phyloP scores from a whole-genome alignment of 805 yeast genomes.

The Yarrowia alimentaria region DNA sequence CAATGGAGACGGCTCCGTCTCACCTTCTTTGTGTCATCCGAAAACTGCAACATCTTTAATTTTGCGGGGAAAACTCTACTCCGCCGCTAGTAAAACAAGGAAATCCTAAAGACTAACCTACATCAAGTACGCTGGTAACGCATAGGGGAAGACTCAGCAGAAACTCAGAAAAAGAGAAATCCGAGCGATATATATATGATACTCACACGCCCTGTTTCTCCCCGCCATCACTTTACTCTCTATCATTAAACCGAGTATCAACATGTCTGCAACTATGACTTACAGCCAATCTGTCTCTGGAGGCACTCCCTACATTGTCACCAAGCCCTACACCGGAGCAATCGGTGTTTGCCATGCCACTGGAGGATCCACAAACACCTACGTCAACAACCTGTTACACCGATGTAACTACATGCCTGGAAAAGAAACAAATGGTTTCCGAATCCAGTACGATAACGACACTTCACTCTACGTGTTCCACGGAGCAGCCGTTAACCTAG shows the following conservation, averaged over 20 bases:
- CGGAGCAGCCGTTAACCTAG: constrained; percentile 19
- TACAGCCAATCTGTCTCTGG: constrained; percentile 22
- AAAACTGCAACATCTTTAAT: no score
- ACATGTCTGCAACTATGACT: constrained; percentile 18
- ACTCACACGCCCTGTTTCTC: no score
- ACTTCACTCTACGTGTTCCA: constrained; percentile 20
- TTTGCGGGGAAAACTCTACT: no score
- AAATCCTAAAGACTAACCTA: no score
- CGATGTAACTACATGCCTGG: constrained; percentile 23
- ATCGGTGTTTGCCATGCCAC: constrained; percentile 21
- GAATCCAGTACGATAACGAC: constrained; percentile 19
- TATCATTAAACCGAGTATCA: neutral
- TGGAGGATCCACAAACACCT: constrained; percentile 16
- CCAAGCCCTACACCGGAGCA: constrained; percentile 13
- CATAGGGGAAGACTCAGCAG: no score
- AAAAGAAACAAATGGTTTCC: constrained; percentile 20
- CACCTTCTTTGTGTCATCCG: no score
- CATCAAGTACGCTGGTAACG: no score
- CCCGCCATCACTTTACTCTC: no score
- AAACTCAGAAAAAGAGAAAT: no score
- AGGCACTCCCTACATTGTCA: constrained; percentile 22
- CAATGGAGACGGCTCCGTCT: no score
- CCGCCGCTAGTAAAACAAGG: no score
- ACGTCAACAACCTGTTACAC: constrained; percentile 18
- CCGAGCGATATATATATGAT: no score